Conservation (phyloP, 2,329 filamentous ascomycete species). For the Basipetospora chlamydospora region DNA sequence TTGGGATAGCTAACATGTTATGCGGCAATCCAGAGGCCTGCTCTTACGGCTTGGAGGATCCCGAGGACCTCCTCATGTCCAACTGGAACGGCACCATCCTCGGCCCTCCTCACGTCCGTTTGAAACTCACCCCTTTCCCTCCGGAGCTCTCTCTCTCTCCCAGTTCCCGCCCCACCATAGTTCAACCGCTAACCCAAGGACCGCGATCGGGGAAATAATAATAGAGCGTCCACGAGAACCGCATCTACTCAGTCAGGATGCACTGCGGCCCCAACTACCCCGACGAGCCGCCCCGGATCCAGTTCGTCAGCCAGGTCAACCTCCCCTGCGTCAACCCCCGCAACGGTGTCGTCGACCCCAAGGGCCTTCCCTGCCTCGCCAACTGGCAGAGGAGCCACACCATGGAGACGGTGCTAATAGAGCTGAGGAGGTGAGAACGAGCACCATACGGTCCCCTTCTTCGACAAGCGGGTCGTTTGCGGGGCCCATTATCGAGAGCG, state of each 20-base stretch:
- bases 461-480: slow-evolving; percentile 13
- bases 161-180: not conserved
- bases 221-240: slow-evolving; percentile 91
- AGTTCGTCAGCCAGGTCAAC: slow-evolving; percentile 90
- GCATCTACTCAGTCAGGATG: slow-evolving; percentile 97
- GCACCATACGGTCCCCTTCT: not conserved
- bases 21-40: slow-evolving; percentile 58
- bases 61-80: slow-evolving; percentile 89
- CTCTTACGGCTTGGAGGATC: slow-evolving; percentile 89
- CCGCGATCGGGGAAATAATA: no score
- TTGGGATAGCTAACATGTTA: not conserved
- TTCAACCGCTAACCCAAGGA: slow-evolving; percentile 4
- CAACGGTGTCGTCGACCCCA: slow-evolving; percentile 72
- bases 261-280: slow-evolving; percentile 86
- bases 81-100: slow-evolving; percentile 99
- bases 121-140: not conserved
- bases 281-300: slow-evolving; percentile 73
- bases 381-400: slow-evolving; percentile 89
- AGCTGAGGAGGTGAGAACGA: slow-evolving; percentile 60
- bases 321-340: slow-evolving; percentile 79
- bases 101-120: slow-evolving; percentile 76
- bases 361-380: slow-evolving; percentile 68
- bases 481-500: no score
- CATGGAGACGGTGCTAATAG: slow-evolving; percentile 86
- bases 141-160: not conserved